Evolutionary conservation across 495 filamentous ascomycete species (phyloP), one percentile per base, ranked within the genome.

Genomic region (Penicillium psychrofluorescens): DNA sequence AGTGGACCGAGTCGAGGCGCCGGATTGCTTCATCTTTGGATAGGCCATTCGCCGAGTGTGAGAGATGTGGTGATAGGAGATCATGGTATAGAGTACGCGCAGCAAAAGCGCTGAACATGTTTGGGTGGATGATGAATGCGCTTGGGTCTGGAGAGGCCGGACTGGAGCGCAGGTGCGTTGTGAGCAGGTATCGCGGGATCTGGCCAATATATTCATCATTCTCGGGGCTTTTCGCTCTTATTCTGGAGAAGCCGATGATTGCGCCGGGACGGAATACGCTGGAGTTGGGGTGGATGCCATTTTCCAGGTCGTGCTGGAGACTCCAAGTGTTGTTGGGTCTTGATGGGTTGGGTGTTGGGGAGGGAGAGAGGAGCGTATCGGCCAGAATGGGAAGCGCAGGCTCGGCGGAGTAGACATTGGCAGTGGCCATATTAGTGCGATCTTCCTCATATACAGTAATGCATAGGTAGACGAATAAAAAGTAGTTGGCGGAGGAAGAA

Each of bases 51-150:
- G 43, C 33, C 7, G 41, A 40, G 22, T 43, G 13, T 15, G 37
- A 44, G 37, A 4, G 22, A 22, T 22, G 22, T 22, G 22, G 22
- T 22, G 22, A 22, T 22, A 63, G 53, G 12, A 71, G 47, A 4
- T 52, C 57, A 6, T 54, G 44, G 33, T 88, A 73, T 40, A 95
- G 64, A 10, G 71, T 79, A 58, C 88, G 85, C 10, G 90, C 71
- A 28, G 84, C 79, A 34, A 95, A 88, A 3, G 84, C 88, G 35
- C 86, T 79, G n/a, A 85, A 87, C 58, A 86, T 91, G 29, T 80
- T 80, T 1, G 86, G 89, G 63, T 95, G 85, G 38, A 73, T 66
- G 29, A 73, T 70, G 51, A 63, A 71, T 13, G 58, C 51, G 33
- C 42, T 58, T 40, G 58, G 46, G 30, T 50, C 36, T 31, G 46